These are phyloP conservation scores for Rhodosporidiobolus odoratus DNA, from an alignment of 768 basidiomycete genomes.

Conservation along the genomic window DNA sequence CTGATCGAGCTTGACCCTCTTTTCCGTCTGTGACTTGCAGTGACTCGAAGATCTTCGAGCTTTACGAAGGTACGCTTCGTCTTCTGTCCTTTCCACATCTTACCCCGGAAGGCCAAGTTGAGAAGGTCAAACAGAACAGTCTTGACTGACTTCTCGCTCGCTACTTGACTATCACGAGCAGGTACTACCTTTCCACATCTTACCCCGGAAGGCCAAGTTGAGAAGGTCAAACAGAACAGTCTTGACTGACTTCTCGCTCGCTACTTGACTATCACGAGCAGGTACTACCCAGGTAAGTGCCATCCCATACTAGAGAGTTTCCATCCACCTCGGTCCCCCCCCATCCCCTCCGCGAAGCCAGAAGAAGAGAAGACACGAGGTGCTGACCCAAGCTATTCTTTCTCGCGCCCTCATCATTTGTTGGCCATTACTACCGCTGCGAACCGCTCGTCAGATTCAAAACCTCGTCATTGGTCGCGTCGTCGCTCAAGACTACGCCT, in stretches of 20 bases:
- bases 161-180: too few species aligned
- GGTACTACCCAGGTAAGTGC: too few species aligned
- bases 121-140: too few species aligned
- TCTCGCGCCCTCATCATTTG: background rate
- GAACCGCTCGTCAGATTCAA: slow-evolving; percentile 43
- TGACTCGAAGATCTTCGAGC: slow-evolving; percentile 45
- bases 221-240: too few species aligned
- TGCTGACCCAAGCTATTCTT: too few species aligned
- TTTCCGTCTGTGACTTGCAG: background rate
- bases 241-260: background rate
- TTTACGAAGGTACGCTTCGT: slow-evolving; percentile 43
- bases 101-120: background rate
- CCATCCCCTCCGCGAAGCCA: too few species aligned
- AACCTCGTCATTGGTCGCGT: slow-evolving; percentile 46
- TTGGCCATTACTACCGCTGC: background rate
- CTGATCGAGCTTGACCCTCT: background rate
- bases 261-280: too few species aligned
- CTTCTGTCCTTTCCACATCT: background rate
- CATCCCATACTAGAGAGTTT: too few species aligned
- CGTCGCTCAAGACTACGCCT: slow-evolving; percentile 29
- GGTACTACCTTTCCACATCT: background rate
- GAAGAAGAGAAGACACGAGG: too few species aligned
- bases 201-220: background rate
- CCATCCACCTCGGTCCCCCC: too few species aligned
- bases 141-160: background rate